Evolutionary conservation across 495 filamentous ascomycete genomes (phyloP), one percentile per base, ranked within the genome.

Genomic region (Penicillium ochrochloron): DNA sequence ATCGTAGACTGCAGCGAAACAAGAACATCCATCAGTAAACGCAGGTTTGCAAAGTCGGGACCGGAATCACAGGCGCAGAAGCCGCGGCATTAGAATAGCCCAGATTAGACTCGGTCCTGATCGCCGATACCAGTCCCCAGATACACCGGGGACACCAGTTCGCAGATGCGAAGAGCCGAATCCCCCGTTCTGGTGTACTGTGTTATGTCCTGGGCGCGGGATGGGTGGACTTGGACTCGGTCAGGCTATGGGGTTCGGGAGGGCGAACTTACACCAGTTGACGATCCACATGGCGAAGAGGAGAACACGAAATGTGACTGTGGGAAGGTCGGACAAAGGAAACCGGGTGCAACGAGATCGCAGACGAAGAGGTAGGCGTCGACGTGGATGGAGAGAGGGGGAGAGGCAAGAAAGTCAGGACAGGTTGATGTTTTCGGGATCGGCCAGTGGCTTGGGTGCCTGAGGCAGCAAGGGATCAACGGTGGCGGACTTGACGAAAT

Each of bases 241-340:
- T 58, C 55, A 62, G 63, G 52, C 53, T 41, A 57, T 69, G 68
- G 66, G 57, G 54, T 48, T 52, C 46, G 57, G 56, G 57, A 37
- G 52, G 74, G 57, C 23, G 54, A 83, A 83, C 91, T 77, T 91
- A 95, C 92, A 96, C 94, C 94, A 98, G 86, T 92, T 92, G 67
- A 96, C 76, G 75, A 98, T 90, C 93, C 92, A 97, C 94, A 98
- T 97, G 63, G 74, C 86, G 83, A 67, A 57, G 62, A 37, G 27
- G 55, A 66, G 37, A 31, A 48, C 42, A 25, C 41, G 59, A 52
- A 60, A 51, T 42, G 39, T 60, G 29, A 62, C 25, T 27, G 53
- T 58, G 23, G 62, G 48, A 29, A 44, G 46, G 60, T 59, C 54
- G 55, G 44, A 39, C 52, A 64, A 61, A 60, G 39, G 64, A 34